Evolutionary conservation across 2,329 filamentous ascomycete genomes (phyloP).

Genomic region (Stachybotrys chartarum): DNA sequence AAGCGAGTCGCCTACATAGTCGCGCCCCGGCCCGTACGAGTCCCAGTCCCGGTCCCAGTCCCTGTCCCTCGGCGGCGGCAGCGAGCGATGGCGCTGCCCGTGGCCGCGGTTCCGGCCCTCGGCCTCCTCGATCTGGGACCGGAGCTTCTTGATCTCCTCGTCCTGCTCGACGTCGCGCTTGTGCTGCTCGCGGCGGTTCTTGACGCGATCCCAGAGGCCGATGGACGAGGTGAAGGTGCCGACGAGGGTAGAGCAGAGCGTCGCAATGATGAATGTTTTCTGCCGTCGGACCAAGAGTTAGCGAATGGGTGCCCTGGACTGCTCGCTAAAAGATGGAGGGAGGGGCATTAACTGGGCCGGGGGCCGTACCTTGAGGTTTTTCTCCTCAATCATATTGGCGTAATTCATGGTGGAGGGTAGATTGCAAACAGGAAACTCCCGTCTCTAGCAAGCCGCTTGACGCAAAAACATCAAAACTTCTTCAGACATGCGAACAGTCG

Average conservation of each 20-base stretch:
- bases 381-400: conserved; percentile 17
- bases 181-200: conserved; percentile 13
- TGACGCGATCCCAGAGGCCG: conserved; percentile 17
- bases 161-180: conserved; percentile 15
- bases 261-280: conserved; percentile 19
- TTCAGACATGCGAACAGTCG: too few relatives aligned
- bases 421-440: background rate
- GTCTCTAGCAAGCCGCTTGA: background rate
- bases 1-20: conserved; percentile 13
- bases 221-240: conserved; percentile 18
- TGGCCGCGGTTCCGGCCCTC: conserved; percentile 1
- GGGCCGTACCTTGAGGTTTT: conserved; percentile 13
- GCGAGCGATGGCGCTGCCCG: too few relatives aligned
- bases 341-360: background rate
- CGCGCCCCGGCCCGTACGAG: background rate
- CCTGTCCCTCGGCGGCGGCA: too few relatives aligned
- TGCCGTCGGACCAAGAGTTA: background rate
- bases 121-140: conserved; percentile 8
- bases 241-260: conserved; percentile 15
- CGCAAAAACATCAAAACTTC: too few relatives aligned
- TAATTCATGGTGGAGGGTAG: conserved; percentile 7
- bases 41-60: background rate
- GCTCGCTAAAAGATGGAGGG: background rate
- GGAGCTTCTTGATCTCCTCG: conserved; percentile 16
- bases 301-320: background rate